phyloP scores from a whole-genome alignment of 2,329 filamentous ascomycete genomes.

The Apiospora phragmitis region DNA sequence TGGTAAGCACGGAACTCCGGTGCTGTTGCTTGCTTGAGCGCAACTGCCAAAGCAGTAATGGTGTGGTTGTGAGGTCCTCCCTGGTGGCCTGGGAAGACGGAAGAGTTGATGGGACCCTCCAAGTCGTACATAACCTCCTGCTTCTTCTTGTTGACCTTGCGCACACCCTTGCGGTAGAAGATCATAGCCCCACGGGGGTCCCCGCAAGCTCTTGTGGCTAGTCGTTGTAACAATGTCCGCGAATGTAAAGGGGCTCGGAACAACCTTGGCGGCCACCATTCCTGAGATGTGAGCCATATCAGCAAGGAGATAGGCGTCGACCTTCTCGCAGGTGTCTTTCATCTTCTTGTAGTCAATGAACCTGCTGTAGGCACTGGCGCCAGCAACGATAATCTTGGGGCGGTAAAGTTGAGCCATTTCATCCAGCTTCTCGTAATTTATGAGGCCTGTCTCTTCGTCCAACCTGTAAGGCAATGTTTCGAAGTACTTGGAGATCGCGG shows the following conservation, averaged over 20 bases:
- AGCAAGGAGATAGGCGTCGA: constrained; percentile 87
- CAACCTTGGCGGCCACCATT: constrained; percentile 85
- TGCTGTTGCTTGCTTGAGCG: constrained; percentile 87
- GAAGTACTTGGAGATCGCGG: constrained; percentile 98
- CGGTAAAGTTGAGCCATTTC: constrained; percentile 85
- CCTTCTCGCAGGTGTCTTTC: constrained; percentile 86
- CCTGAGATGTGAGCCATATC: constrained; percentile 99
- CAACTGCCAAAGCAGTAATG: constrained; percentile 92
- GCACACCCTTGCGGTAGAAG: constrained; percentile 93
- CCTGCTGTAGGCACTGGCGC: constrained; percentile 93
- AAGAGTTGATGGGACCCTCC: constrained; percentile 90
- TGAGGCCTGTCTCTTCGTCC: constrained; percentile 85
- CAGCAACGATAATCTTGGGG: constrained; percentile 93
- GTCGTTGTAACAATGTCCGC: constrained; percentile 97
- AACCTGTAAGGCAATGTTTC: constrained; percentile 95
- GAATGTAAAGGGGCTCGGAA: constrained; percentile 84
- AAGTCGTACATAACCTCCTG: constrained; percentile 87
- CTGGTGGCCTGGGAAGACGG: constrained; percentile 97
- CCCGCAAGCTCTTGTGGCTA: constrained; percentile 95
- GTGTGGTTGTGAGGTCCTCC: constrained; percentile 99
- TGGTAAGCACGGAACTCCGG: constrained; percentile 94
- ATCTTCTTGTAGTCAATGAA: constrained; percentile 94
- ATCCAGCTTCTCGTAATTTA: constrained; percentile 92
- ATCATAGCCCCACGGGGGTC: constrained; percentile 94
- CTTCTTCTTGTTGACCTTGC: constrained; percentile 83